These are phyloP conservation scores for Chaetomium sp. DNA, from an alignment of 2,329 filamentous ascomycete species.

Conservation along the genomic window DNA sequence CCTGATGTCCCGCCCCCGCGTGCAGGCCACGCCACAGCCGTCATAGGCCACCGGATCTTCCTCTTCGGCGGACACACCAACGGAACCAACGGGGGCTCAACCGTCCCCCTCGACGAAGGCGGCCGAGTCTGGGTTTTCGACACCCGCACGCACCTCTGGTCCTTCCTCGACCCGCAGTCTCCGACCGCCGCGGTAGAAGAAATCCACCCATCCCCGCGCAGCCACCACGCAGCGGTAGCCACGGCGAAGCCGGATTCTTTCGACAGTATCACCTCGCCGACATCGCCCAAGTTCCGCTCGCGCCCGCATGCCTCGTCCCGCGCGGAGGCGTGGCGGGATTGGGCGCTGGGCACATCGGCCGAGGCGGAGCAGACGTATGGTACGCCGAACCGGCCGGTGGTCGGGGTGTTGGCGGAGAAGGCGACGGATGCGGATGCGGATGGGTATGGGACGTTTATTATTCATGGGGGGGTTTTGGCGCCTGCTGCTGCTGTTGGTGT, in stretches of 20 bases:
- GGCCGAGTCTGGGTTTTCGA: conserved; percentile 74
- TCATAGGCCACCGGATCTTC: conserved; percentile 65
- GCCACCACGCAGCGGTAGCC: conserved; percentile 60
- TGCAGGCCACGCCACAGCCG: conserved; percentile 65
- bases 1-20: conserved; percentile 56
- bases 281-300: not conserved
- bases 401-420: conserved; percentile 49
- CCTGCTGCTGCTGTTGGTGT: too few species aligned
- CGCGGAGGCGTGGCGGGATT: conserved; percentile 46
- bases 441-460: conserved; percentile 61
- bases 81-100: conserved; percentile 45
- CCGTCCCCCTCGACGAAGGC: conserved; percentile 65
- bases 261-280: not conserved
- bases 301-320: not conserved
- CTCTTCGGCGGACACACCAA: conserved; percentile 65
- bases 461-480: conserved; percentile 70
- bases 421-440: conserved; percentile 55
- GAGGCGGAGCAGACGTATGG: conserved; percentile 48
- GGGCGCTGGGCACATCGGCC: conserved; percentile 45
- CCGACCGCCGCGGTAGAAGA: conserved; percentile 25
- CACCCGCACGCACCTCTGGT: conserved; percentile 58
- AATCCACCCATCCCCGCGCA: conserved; percentile 53
- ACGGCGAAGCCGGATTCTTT: conserved; percentile 52
- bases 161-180: conserved; percentile 51
- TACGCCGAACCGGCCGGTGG: conserved; percentile 53